Conservation (phyloP, 768 basidiomycete species). For the Lactarius evosmus region DNA sequence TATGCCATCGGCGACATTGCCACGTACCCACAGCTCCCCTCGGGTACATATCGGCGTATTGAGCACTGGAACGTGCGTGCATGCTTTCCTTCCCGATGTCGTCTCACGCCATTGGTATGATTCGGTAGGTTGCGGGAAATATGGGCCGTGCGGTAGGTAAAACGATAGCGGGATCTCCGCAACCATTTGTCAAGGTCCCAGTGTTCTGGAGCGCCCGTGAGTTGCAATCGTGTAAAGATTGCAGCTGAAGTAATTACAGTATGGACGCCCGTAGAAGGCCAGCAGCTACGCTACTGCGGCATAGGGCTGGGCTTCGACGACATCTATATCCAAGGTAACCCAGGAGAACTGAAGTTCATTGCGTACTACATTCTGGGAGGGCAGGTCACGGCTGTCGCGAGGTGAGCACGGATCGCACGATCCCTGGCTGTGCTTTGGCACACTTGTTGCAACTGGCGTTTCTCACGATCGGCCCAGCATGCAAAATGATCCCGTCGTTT, state of each 20-base stretch:
- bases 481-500: slow-evolving; percentile 79
- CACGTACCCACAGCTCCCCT: slow-evolving; percentile 59
- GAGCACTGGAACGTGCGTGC: slow-evolving; percentile 86
- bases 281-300: slow-evolving; percentile 84
- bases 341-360: slow-evolving; percentile 79
- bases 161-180: slow-evolving; percentile 52
- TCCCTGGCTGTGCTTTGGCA: background rate
- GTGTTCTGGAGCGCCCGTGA: slow-evolving; percentile 89
- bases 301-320: slow-evolving; percentile 70
- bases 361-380: slow-evolving; percentile 71
- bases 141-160: slow-evolving; percentile 82
- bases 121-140: slow-evolving; percentile 70
- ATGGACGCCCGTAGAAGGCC: slow-evolving; percentile 54
- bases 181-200: slow-evolving; percentile 76
- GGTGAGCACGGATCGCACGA: slow-evolving; percentile 38
- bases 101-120: background rate
- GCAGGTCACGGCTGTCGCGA: slow-evolving; percentile 64
- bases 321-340: slow-evolving; percentile 70
- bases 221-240: slow-evolving; percentile 31
- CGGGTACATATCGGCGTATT: slow-evolving; percentile 55
- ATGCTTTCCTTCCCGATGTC: background rate
- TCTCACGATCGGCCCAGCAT: slow-evolving; percentile 44
- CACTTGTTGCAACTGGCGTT: background rate
- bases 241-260: background rate
- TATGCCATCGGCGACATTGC: slow-evolving; percentile 86